Percentiles rank a stretch among this genome's conserved stretches.
Evolutionary conservation across 1,284 basidiomycete genomes (phyloP).

Genomic region (Somion occarium): DNA sequence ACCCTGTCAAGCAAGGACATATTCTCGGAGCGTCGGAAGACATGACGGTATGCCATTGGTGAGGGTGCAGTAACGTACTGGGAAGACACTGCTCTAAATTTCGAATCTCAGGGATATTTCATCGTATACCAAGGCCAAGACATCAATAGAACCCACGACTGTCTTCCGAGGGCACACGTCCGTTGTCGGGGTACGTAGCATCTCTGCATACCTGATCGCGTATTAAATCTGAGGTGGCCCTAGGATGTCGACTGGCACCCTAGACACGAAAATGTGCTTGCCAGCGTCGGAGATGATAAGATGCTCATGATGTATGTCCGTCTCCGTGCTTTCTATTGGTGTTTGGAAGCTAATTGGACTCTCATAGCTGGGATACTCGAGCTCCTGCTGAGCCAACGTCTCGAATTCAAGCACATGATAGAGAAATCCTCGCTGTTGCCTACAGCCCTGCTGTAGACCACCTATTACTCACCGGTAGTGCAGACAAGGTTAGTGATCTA

Average conservation of each 20-base stretch:
- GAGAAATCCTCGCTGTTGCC: constrained; percentile 88
- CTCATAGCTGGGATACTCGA: constrained; percentile 87
- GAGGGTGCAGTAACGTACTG: constrained; percentile 20
- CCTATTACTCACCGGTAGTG: constrained; percentile 90
- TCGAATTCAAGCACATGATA: constrained; percentile 82
- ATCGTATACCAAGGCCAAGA: constrained; percentile 80
- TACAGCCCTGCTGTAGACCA: constrained; percentile 85
- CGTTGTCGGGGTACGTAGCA: constrained; percentile 75
- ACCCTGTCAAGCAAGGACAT: constrained; percentile 76
- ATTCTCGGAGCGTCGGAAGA: constrained; percentile 94
- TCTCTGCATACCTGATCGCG: not conserved
- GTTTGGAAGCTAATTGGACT: not conserved
- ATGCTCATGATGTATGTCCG: constrained; percentile 81
- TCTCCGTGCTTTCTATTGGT: not conserved
- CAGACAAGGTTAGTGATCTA: constrained; percentile 72
- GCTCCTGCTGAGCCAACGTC: constrained; percentile 63
- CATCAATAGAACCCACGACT: constrained; percentile 75
- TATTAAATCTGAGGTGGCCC: not conserved
- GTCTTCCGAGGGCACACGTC: constrained; percentile 87
- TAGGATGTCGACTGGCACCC: constrained; percentile 98
- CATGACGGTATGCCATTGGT: constrained; percentile 95
- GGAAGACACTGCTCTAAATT: not conserved
- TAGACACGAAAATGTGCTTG: constrained; percentile 82
- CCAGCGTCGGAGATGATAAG: constrained; percentile 96
- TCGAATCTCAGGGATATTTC: constrained; percentile 75